Conservation (phyloP, 768 basidiomycete species). For the Hypholoma fasciculare region DNA sequence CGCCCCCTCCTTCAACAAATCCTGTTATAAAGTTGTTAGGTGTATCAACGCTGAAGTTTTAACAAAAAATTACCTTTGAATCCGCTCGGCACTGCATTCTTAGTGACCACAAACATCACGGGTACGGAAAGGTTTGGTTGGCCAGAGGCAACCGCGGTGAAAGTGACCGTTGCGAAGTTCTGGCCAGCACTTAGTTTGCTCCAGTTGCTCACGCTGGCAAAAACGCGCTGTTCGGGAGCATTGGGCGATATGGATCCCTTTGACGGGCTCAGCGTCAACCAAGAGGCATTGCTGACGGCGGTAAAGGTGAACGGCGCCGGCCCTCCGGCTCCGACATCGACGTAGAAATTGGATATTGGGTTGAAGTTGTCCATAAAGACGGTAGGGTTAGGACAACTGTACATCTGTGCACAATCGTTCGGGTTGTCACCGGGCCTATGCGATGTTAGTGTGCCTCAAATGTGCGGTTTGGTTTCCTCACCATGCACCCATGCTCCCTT, state of each 20-base stretch:
- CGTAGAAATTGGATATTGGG: constrained; percentile 49
- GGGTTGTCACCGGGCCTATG: constrained; percentile 67
- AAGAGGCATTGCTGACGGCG: constrained; percentile 46
- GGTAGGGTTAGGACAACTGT: constrained; percentile 49
- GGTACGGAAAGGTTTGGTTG: constrained; percentile 34
- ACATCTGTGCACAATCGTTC: constrained; percentile 51
- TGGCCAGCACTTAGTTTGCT: constrained; percentile 38
- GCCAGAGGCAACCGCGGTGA: constrained; percentile 44
- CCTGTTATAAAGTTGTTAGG: constrained; percentile 29
- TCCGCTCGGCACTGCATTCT: constrained; percentile 35
- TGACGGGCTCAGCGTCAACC: constrained; percentile 49
- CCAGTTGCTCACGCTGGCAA: constrained; percentile 59
- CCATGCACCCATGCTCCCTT: constrained; percentile 65
- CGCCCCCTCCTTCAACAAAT: constrained; percentile 64
- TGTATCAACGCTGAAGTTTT: background rate
- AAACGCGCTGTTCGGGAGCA: constrained; percentile 53
- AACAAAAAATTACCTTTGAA: constrained; percentile 47
- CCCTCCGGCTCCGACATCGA: constrained; percentile 65
- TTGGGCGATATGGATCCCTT: constrained; percentile 49
- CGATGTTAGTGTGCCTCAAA: background rate
- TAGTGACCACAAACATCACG: constrained; percentile 35
- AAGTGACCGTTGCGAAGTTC: constrained; percentile 39
- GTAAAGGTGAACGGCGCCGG: constrained; percentile 58
- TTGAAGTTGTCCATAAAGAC: constrained; percentile 59
- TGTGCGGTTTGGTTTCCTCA: constrained; percentile 17